Evolutionary conservation across 2,329 filamentous ascomycete genomes (phyloP).

Genomic region (Curvularia spicifera): DNA sequence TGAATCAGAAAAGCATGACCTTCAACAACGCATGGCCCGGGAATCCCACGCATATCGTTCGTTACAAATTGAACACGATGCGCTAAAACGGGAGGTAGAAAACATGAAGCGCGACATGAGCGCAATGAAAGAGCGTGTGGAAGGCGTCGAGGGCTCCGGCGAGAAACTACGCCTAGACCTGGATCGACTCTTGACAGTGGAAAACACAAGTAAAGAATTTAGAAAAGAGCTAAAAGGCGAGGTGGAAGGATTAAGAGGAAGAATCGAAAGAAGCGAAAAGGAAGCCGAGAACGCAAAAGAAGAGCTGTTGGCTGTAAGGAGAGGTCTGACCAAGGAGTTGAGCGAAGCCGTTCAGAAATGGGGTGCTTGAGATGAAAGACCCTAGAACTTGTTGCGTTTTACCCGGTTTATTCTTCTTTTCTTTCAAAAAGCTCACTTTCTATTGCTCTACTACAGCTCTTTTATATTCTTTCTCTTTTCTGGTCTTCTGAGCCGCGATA

Average conservation of each 20-base stretch:
- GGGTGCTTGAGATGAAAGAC: slow-evolving; percentile 4
- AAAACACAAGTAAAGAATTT: slow-evolving; percentile 7
- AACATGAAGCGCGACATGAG: slow-evolving; percentile 15
- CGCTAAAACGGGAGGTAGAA: slow-evolving; percentile 11
- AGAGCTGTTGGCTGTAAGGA: slow-evolving; percentile 11
- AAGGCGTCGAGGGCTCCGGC: slow-evolving; percentile 11
- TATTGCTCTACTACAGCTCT: background rate
- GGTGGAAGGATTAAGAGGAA: slow-evolving; percentile 10
- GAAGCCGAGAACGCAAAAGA: slow-evolving; percentile 16
- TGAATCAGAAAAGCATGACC: slow-evolving; percentile 16
- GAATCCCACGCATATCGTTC: slow-evolving; percentile 15
- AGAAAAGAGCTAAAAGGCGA: slow-evolving; percentile 11
- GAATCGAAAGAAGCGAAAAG: slow-evolving; percentile 17
- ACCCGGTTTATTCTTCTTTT: background rate
- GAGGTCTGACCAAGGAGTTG: slow-evolving; percentile 14
- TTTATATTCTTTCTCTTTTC: background rate
- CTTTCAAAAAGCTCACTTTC: background rate
- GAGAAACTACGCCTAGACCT: slow-evolving; percentile 9
- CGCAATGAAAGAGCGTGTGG: slow-evolving; percentile 20
- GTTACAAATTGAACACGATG: slow-evolving; percentile 16
- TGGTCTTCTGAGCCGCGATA: background rate
- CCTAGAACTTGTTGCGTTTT: background rate
- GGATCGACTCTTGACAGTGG: slow-evolving; percentile 3
- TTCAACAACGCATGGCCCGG: slow-evolving; percentile 17
- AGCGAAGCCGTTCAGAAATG: slow-evolving; percentile 19